Conservation (phyloP, 495 filamentous ascomycete genomes). For the Hypoxylon cercidicola region DNA sequence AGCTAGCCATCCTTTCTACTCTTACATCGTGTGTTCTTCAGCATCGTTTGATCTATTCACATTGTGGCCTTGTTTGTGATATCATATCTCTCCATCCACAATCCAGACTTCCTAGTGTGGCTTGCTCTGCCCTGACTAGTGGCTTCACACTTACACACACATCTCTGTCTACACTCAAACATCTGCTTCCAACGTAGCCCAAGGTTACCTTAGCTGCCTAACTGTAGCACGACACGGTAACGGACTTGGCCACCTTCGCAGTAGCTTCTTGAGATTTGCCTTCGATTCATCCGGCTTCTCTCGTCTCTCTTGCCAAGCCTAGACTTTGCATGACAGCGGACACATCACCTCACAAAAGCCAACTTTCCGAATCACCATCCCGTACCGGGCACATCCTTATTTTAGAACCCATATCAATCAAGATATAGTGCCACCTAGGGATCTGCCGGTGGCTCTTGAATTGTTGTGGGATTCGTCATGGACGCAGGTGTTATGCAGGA, state of each 20-base stretch:
- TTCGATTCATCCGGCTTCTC: conserved; percentile 22
- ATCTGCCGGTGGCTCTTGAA: conserved; percentile 39
- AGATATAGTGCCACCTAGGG: conserved; percentile 39
- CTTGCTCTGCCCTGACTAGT: conserved; percentile 32
- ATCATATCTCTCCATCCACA: conserved; percentile 39
- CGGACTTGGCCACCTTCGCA: conserved; percentile 38
- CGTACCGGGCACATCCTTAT: conserved; percentile 21
- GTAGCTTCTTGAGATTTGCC: neutral
- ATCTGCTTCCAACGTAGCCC: conserved; percentile 5
- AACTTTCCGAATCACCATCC: conserved; percentile 28
- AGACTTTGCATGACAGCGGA: conserved; percentile 32
- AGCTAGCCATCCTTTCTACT: conserved; percentile 7
- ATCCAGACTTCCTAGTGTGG: conserved; percentile 25
- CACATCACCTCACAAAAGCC: conserved; percentile 29
- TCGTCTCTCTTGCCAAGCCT: conserved; percentile 35
- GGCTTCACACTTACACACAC: conserved; percentile 29
- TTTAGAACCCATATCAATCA: conserved; percentile 30
- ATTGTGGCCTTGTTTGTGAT: conserved; percentile 43
- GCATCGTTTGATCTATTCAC: conserved; percentile 39
- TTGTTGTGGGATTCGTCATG: conserved; percentile 48
- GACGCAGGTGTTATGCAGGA: conserved; percentile 52
- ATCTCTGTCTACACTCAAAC: neutral
- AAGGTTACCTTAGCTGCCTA: conserved; percentile 27
- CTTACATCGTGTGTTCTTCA: conserved; percentile 36
- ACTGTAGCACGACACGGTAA: conserved; percentile 35